phyloP scores from a whole-genome alignment of 1,139 yeast species.

The Groenewaldozyma sp. region DNA sequence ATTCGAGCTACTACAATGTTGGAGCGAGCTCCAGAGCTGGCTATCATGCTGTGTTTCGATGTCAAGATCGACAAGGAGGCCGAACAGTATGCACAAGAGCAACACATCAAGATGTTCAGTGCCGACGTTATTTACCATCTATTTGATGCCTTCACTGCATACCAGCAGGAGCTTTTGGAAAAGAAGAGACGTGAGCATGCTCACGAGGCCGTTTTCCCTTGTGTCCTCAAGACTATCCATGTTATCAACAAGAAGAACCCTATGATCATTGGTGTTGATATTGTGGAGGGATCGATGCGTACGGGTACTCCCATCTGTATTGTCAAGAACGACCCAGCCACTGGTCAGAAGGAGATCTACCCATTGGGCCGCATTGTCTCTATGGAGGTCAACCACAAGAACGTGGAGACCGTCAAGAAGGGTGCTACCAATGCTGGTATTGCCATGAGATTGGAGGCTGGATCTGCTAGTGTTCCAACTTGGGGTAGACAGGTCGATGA shows the following conservation, averaged over 20 bases:
- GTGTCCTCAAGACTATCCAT: constrained; percentile 88
- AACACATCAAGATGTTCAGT: constrained; percentile 81
- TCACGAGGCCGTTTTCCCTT: constrained; percentile 89
- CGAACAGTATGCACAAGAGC: constrained; percentile 92
- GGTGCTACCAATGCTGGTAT: constrained; percentile 98
- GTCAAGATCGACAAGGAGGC: constrained; percentile 97
- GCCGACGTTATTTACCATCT: constrained; percentile 95
- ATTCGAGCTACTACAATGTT: constrained; percentile 97
- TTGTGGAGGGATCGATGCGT: constrained; percentile 79
- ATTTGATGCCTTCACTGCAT: constrained; percentile 89
- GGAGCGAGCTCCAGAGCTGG: constrained; percentile 90
- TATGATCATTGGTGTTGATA: constrained; percentile 98
- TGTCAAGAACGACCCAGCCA: constrained; percentile 78
- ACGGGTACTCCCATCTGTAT: constrained; percentile 95
- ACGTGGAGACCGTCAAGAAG: constrained; percentile 71
- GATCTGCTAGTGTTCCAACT: constrained; percentile 85
- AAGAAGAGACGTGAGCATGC: constrained; percentile 82
- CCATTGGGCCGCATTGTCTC: constrained; percentile 80
- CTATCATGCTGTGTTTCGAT: constrained; percentile 97
- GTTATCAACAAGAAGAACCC: constrained; percentile 98
- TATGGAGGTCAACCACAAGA: constrained; percentile 88
- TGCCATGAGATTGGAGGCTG: constrained; percentile 93
- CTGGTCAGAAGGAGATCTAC: constrained; percentile 65
- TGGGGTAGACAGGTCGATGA: constrained; percentile 99
- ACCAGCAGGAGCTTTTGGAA: constrained; percentile 80